phyloP scores from a whole-genome alignment of 2,329 filamentous ascomycete genomes.

The Malbranchea zuffiana region DNA sequence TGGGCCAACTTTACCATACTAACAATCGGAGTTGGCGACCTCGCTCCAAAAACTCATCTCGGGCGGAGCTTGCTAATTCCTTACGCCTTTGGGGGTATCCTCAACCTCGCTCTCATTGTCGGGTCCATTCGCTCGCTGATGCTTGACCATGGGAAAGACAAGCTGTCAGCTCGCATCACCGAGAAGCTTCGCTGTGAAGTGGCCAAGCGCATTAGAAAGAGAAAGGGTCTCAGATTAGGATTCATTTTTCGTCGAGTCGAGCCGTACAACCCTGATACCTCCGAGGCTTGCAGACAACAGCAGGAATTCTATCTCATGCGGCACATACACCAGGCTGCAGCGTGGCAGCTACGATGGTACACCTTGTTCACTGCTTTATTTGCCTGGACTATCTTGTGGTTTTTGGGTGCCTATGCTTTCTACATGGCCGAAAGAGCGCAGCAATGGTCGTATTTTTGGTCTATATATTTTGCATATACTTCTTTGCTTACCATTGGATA shows the following conservation, averaged over 20 bases:
- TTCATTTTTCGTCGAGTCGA: constrained; percentile 10
- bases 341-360: constrained; percentile 33
- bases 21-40: constrained; percentile 28
- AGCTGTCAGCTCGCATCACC: constrained; percentile 26
- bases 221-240: constrained; percentile 16
- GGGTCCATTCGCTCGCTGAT: constrained; percentile 28
- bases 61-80: constrained; percentile 27
- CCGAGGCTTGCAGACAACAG: constrained; percentile 20
- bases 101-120: constrained; percentile 27
- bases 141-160: constrained; percentile 29
- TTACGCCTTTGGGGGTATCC: constrained; percentile 27
- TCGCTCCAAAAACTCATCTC: constrained; percentile 23
- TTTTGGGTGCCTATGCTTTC: constrained; percentile 31
- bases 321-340: constrained; percentile 33
- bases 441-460: constrained; percentile 30
- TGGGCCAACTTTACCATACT: constrained; percentile 28
- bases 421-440: constrained; percentile 24
- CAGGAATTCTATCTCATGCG: constrained; percentile 39
- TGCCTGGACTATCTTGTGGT: constrained; percentile 36
- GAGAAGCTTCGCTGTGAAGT: constrained; percentile 26
- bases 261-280: constrained; percentile 13
- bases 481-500: constrained; percentile 33
- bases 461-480: constrained; percentile 31
- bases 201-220: constrained; percentile 21
- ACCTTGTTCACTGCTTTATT: constrained; percentile 28